Conservation (phyloP, 805 yeast genomes). For the Phaffomyces thermotolerans region DNA sequence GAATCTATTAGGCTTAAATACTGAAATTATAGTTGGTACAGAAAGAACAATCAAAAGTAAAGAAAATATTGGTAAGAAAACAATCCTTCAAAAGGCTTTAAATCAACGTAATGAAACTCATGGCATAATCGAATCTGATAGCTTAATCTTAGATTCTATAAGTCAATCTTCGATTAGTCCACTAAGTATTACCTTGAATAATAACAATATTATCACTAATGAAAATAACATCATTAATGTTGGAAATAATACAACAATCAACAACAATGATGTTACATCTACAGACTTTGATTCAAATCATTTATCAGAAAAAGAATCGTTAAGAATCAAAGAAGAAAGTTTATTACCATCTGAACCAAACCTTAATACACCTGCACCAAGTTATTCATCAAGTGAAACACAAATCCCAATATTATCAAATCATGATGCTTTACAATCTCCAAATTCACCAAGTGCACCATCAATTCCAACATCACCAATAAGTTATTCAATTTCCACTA, state of each 20-base stretch:
- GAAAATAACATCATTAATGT: not conserved
- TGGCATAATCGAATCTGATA: not conserved
- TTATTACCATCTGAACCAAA: constrained; percentile 55
- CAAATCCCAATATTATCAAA: not conserved
- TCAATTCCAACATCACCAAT: constrained; percentile 3
- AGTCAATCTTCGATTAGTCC: constrained; percentile 22
- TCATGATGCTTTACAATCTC: not conserved
- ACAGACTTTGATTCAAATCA: not conserved
- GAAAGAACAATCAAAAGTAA: constrained; percentile 33
- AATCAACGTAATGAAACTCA: not conserved
- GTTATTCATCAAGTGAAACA: constrained; percentile 7
- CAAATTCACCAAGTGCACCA: not conserved
- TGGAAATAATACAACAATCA: not conserved
- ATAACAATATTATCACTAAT: not conserved
- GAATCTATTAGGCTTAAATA: constrained; percentile 73
- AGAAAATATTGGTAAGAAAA: constrained; percentile 9
- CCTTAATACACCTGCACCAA: constrained; percentile 14
- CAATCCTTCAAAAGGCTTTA: constrained; percentile 6
- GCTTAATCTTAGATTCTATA: constrained; percentile 10
- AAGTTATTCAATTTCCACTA: not conserved
- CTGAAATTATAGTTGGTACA: constrained; percentile 78
- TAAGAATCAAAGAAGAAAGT: constrained; percentile 48
- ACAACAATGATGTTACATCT: not conserved
- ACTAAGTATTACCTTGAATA: constrained; percentile 11
- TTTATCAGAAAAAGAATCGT: constrained; percentile 48